Base-by-base conservation (phyloP, 2,329 filamentous ascomycete species). In the Exophiala xenobiotica region DNA sequence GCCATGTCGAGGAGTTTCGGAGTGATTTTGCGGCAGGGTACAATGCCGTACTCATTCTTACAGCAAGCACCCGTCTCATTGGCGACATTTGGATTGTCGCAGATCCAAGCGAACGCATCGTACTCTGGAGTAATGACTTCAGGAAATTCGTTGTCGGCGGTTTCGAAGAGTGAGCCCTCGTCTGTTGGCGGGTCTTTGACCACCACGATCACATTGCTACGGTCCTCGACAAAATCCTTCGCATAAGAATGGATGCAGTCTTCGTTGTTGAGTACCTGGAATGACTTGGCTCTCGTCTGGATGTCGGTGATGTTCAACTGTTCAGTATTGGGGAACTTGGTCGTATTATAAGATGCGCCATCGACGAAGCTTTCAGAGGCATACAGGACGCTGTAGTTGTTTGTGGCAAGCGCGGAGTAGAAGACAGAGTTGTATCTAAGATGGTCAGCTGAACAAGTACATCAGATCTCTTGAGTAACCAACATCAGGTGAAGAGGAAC, bases 401-500 rank as follows among this genome's bases (percentile, higher is more conserved):
- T 60, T 3, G 55, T 61, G 1, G 55, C 53, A 1, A 63, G 48
- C 7, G 62, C 59, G 8, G 58, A 55, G 48, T 57, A 66, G 31
- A 67, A 61, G 16, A 58, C 56, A 7, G 64, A 65, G 48, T 67
- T 67, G 45, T 65, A 65, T 22, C 56, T 60, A 45, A 6, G 26
- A 29, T n/a, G 6, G 42, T 60, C 43, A 60, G 53, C 43, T 6
- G 45, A 8, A 53, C 54, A 4, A 35, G 41, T 60, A 6, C 60
- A 49, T 6, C 41, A 46, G 7, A 56, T 56, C 47, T 56, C 61
- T 26, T 14, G 9, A 11, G 23, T 9, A 19, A 57, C 56, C 27
- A 11, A 61, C 62, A 66, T 33, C 12, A 65, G 56, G 51, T 66
- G 63, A 6, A 66, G 40, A 4, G 62, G 62, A 6, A 64, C 23